phyloP scores from a whole-genome alignment of 768 basidiomycete species.

The Amanita jacksonii region DNA sequence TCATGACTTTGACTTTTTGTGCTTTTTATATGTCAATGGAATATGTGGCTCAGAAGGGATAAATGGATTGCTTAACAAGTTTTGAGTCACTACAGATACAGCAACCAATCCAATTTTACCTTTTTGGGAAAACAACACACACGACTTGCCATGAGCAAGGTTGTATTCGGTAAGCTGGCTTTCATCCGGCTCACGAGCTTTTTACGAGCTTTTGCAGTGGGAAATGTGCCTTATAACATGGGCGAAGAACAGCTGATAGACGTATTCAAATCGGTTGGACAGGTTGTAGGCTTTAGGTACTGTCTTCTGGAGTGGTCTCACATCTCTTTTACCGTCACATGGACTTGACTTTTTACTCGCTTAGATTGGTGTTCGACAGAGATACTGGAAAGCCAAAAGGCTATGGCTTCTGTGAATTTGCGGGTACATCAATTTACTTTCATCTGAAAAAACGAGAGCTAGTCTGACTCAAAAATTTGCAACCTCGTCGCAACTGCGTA shows the following conservation, averaged over 20 bases:
- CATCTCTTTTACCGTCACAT: background rate
- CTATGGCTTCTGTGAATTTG: slow-evolving; percentile 90
- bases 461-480: slow-evolving; percentile 29
- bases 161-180: slow-evolving; percentile 51
- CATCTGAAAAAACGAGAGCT: slow-evolving; percentile 16
- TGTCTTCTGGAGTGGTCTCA: slow-evolving; percentile 9
- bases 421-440: slow-evolving; percentile 50
- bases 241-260: slow-evolving; percentile 83
- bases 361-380: slow-evolving; percentile 78
- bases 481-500: background rate
- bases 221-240: slow-evolving; percentile 89
- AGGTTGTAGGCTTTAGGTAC: slow-evolving; percentile 84
- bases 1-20: no score
- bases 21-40: no score
- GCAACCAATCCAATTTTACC: no score
- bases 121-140: no score
- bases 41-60: no score
- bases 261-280: slow-evolving; percentile 82
- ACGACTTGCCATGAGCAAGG: slow-evolving; percentile 45
- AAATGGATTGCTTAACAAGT: no score
- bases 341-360: slow-evolving; percentile 10
- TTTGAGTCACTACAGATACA: no score
- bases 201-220: slow-evolving; percentile 45
- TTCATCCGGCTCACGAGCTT: background rate
- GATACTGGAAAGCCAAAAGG: slow-evolving; percentile 94